Base-by-base conservation (phyloP, 2,329 filamentous ascomycete species). In the Ceratocystis ficicola region DNA sequence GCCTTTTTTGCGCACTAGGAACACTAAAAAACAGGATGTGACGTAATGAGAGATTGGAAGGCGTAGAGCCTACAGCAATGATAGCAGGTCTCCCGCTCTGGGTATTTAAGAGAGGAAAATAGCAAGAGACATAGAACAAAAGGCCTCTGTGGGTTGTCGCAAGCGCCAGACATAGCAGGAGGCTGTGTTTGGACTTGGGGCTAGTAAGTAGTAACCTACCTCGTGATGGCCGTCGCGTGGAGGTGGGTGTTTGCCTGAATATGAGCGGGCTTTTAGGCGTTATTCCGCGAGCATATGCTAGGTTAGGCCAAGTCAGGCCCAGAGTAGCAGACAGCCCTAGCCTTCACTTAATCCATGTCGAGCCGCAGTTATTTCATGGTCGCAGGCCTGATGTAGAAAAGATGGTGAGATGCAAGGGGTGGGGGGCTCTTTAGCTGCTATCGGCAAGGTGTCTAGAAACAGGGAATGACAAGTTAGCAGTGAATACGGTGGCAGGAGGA, bases 371-470 rank as follows among this genome's bases (percentile, higher is more conserved):
- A 22, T 50, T 7, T 50, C 46, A 25, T 12, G 46, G n/a, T 17
- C 25, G n/a, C n/a, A 20, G 46, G 36, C 60, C n/a, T 12, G 30
- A 20, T 32, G 25, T 20, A 62, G 15, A 44, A 25, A 62, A 30
- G 17, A 62, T 5, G 25, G 30, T 5, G 32, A 60, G 25, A 32
- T n/a, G 2, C 32, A 62, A 41, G 44, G 20, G n/a, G 32, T 6
- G n/a, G 15, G 36, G 1, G 28, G n/a, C 3, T 22, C 17, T 41
- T 67, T 61, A 67, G 30, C 62, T 67, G 55, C 62, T 64, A 48
- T 67, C 65, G 17, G 65, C 65, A 44, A 67, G 65, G n/a, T 67
- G 62, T 22, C 65, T 67, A 48, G 50, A 57, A 50, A 64, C 22
- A 28, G 52, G 52, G 25, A 2, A 32, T 22, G 15, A 5, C 22